A percentile compares a stretch with the other conserved stretches of the same genome.
Conservation (phyloP, 2,329 filamentous ascomycete species). For the Penicillium sp. region DNA sequence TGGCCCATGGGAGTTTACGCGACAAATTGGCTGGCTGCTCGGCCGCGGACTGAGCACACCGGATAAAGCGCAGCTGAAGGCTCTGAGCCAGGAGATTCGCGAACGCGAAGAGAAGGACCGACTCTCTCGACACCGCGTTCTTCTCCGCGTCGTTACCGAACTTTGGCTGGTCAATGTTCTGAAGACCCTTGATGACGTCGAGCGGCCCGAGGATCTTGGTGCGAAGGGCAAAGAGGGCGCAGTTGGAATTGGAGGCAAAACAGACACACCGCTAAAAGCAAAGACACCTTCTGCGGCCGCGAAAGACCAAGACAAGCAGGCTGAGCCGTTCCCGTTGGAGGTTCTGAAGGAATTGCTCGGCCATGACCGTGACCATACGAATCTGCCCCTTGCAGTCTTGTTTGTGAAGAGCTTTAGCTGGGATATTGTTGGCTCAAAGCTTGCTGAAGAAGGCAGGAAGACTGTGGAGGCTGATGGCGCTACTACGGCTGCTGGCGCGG, state of each 20-base stretch:
- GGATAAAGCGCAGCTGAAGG: constrained; percentile 78
- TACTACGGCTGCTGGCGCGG: constrained; percentile 50
- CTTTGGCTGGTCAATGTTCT: constrained; percentile 90
- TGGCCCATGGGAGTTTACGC: constrained; percentile 83
- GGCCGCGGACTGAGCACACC: constrained; percentile 88
- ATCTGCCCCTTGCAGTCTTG: constrained; percentile 83
- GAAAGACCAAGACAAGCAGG: constrained; percentile 60
- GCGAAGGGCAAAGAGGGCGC: constrained; percentile 53
- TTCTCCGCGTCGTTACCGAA: constrained; percentile 88
- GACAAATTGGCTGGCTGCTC: constrained; percentile 85
- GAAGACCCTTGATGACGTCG: constrained; percentile 70
- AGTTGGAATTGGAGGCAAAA: constrained; percentile 41
- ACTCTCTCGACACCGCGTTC: constrained; percentile 74
- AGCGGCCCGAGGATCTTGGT: constrained; percentile 60
- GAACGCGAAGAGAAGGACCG: constrained; percentile 97
- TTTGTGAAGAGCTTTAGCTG: constrained; percentile 96
- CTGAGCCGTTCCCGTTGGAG: constrained; percentile 92
- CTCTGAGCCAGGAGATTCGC: constrained; percentile 71
- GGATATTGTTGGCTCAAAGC: constrained; percentile 83
- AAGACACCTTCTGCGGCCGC: constrained; percentile 52
- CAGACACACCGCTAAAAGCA: constrained; percentile 59
- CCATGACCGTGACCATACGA: constrained; percentile 87
- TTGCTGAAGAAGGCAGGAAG: constrained; percentile 73
- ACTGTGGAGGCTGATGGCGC: constrained; percentile 75
- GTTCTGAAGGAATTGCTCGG: constrained; percentile 96